phyloP scores from a whole-genome alignment of 208 protist genomes.

The Strigomonas galati region DNA sequence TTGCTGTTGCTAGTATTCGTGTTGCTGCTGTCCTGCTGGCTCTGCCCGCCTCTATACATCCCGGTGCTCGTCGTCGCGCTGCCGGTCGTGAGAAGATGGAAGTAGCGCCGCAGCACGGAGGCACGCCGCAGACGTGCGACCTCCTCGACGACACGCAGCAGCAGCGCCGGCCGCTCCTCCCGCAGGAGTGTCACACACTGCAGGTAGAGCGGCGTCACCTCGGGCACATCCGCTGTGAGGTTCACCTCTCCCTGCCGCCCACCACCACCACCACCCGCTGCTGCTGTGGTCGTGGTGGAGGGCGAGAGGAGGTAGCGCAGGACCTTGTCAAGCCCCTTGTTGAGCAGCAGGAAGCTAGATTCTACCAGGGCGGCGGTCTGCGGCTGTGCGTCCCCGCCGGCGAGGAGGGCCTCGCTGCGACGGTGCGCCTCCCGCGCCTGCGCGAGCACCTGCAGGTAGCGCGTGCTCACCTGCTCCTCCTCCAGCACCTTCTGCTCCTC shows the following conservation, averaged over 20 bases:
- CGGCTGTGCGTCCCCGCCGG: constrained; percentile 10
- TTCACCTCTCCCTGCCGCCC: constrained; percentile 16
- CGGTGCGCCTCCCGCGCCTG: constrained; percentile 56
- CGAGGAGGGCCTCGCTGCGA: constrained; percentile 56
- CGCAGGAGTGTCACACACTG: constrained; percentile 57
- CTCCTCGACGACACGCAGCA: constrained; percentile 65
- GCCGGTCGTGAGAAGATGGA: constrained; percentile 81
- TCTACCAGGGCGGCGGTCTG: constrained; percentile 60
- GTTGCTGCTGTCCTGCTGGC: background rate
- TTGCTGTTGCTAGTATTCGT: background rate
- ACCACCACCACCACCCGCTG: constrained; percentile 4
- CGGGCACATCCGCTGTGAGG: constrained; percentile 57
- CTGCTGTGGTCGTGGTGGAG: constrained; percentile 16
- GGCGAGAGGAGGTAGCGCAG: constrained; percentile 53
- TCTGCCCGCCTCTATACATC: constrained; percentile 24
- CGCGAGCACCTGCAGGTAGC: constrained; percentile 71
- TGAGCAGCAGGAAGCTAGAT: constrained; percentile 64
- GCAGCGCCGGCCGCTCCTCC: constrained; percentile 47
- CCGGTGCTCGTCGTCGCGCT: constrained; percentile 50
- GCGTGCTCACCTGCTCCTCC: constrained; percentile 46
- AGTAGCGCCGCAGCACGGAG: constrained; percentile 78
- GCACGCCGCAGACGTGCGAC: constrained; percentile 60
- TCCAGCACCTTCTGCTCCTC: constrained; percentile 63
- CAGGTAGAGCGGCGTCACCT: constrained; percentile 64
- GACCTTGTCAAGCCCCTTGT: constrained; percentile 58